Conservation (phyloP, 257 asterid species). For the Solanum chilense region DNA sequence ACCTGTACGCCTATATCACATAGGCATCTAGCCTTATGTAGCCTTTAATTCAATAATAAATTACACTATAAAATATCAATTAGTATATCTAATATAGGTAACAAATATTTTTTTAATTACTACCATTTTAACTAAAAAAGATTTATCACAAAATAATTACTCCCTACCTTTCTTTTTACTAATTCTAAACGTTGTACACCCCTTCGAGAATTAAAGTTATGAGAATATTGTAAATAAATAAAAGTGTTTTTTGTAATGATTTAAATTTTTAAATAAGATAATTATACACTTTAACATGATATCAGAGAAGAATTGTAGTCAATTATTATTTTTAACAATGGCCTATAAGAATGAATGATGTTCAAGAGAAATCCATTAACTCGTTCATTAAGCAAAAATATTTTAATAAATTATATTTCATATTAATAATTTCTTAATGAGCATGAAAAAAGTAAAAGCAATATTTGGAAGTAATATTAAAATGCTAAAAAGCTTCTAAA, state of each 20-base stretch:
- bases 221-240: too few relatives aligned
- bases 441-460: background rate
- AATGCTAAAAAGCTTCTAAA: background rate
- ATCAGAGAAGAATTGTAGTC: too few relatives aligned
- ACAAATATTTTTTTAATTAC: background rate
- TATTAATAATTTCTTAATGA: background rate
- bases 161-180: too few relatives aligned
- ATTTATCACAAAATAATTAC: too few relatives aligned
- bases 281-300: too few relatives aligned
- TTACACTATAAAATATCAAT: background rate
- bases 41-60: background rate
- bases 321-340: too few relatives aligned
- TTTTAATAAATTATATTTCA: background rate
- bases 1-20: conserved; percentile 17
- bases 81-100: background rate
- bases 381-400: background rate
- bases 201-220: too few relatives aligned
- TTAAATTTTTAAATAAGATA: too few relatives aligned
- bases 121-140: background rate
- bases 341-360: background rate
- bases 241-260: rapidly evolving
- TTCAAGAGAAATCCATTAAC: background rate
- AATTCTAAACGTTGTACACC: too few relatives aligned
- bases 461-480: background rate
- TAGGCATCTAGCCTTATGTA: conserved; percentile 30